Evolutionary conservation across 352 stramenopile species (phyloP).

Genomic region (Phytophthora megakarya): DNA sequence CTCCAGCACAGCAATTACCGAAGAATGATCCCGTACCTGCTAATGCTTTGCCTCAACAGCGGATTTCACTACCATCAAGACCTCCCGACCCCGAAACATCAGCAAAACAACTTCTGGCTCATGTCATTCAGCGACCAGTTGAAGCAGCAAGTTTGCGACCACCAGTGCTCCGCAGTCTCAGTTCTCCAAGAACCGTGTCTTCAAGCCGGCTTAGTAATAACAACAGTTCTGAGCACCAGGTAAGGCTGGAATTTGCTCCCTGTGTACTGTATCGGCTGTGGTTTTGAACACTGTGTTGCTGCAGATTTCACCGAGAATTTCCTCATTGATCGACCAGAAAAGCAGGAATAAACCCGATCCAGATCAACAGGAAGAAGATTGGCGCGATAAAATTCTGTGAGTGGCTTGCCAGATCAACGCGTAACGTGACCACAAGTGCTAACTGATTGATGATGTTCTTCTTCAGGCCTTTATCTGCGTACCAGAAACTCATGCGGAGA

Average conservation of each 20-base stretch:
- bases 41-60: conserved; percentile 1
- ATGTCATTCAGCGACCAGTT: conserved; percentile 33
- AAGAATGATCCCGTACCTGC: neutral
- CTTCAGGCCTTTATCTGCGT: conserved; percentile 38
- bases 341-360: neutral
- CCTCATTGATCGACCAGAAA: neutral
- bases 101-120: conserved; percentile 30
- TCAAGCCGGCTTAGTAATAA: conserved; percentile 12
- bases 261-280: neutral
- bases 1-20: conserved; percentile 1
- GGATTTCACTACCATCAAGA: conserved; percentile 2
- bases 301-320: neutral
- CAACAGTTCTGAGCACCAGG: conserved; percentile 25
- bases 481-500: conserved; percentile 31
- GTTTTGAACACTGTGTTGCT: neutral
- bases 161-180: conserved; percentile 22
- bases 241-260: neutral
- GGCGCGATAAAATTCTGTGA: conserved; percentile 50
- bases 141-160: conserved; percentile 26
- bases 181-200: neutral
- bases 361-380: conserved; percentile 39
- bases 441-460: neutral
- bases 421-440: conserved; percentile 1
- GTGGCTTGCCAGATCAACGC: conserved; percentile 8
- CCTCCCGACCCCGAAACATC: conserved; percentile 20